These are phyloP conservation scores for Backusella tuberculispora DNA, from an alignment of 192 early-diverging fungal genomes.

Conservation along the genomic window DNA sequence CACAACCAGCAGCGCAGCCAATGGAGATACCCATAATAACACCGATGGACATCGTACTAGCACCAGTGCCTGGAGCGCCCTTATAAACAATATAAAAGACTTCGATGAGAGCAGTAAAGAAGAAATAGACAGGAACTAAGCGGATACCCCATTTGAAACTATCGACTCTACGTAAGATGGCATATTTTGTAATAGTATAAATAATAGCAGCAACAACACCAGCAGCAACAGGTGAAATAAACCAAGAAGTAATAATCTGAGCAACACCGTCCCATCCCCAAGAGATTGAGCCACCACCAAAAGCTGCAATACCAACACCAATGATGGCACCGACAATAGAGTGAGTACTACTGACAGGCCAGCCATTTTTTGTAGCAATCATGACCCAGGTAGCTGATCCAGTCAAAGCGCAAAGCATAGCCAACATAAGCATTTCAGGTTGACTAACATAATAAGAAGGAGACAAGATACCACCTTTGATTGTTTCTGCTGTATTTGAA, in stretches of 20 bases:
- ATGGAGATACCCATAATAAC: constrained; percentile 63
- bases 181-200: constrained; percentile 65
- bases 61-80: constrained; percentile 57
- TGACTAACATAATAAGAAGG: constrained; percentile 56
- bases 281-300: constrained; percentile 61
- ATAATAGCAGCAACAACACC: constrained; percentile 68
- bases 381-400: constrained; percentile 80
- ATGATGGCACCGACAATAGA: constrained; percentile 80
- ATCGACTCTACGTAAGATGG: constrained; percentile 65
- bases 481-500: constrained; percentile 75
- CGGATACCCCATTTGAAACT: constrained; percentile 69
- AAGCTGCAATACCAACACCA: constrained; percentile 74
- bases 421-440: constrained; percentile 82
- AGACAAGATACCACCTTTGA: constrained; percentile 74
- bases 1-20: constrained; percentile 59
- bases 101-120: constrained; percentile 63
- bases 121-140: constrained; percentile 74
- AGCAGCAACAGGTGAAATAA: constrained; percentile 68
- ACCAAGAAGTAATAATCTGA: constrained; percentile 79
- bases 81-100: constrained; percentile 77
- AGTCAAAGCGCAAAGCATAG: constrained; percentile 80
- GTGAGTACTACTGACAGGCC: constrained; percentile 82
- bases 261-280: constrained; percentile 57
- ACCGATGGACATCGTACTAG: constrained; percentile 47
- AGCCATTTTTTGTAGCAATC: constrained; percentile 65